Base-by-base conservation (phyloP, 129 eudicot genomes). In the Cynara cardunculus region DNA sequence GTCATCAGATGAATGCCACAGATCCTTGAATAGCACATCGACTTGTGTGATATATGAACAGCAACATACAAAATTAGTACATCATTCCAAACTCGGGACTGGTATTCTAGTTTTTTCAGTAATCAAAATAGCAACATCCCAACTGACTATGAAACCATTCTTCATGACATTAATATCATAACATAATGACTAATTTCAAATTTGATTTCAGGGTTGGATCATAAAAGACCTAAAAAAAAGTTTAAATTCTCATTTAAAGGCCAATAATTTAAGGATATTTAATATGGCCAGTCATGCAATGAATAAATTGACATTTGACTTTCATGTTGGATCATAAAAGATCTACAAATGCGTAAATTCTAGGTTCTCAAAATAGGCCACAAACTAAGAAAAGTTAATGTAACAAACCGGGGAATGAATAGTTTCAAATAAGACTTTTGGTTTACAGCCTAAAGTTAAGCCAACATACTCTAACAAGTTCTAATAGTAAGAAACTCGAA, bases 361-460 rank as follows among this genome's bases (percentile, higher is more conserved):
- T 37, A 3, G 34, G 6, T 24, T 73, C 77, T 73, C 65, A 41
- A 28, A 49, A 74, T 27, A 62, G 53, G 30, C 34, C 70, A 76
- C 72, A 76, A 3, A 21, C 1, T 30, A 3, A 26, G 1, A 26
- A 26, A 67, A 67, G 2, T 44, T 25, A 10, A 76, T 27, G 56
- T 59, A 25, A 61, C 8, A 32, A 65, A 30, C 7, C 30, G 65
- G 35, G 49, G 30, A 26, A 66, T 77, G 39, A 71, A 77, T 8
- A 13, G 22, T 14, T 16, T 65, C n/a, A 39, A 25, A 22, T 66
- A 18, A 14, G 7, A 25, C 34, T 18, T 64, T n/a, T 25, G 37
- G 46, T 18, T 77, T 22, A 66, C 65, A 35, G 34, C 62, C 26
- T 22, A 35, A 80, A 71, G 72, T 62, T 80, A 78, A 46, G 44